Evolutionary conservation across 164 flowering plant species (phyloP).

Genomic region (Dillenia turbinata): DNA sequence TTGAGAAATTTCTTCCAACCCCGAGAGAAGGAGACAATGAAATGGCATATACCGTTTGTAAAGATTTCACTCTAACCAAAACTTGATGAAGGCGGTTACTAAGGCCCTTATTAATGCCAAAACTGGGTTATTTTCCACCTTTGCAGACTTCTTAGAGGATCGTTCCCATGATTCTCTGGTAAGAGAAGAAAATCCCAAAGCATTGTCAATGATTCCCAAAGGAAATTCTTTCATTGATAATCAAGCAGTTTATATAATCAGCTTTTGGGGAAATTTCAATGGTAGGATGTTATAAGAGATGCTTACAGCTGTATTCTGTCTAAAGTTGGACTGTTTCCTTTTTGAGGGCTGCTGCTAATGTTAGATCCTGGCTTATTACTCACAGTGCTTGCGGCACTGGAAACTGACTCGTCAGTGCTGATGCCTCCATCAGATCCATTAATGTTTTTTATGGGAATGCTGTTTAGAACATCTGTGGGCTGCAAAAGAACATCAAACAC

Average conservation of each 20-base stretch:
- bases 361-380: slow-evolving; percentile 16
- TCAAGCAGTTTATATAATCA: not conserved
- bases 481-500: slow-evolving; percentile 13
- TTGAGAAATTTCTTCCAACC: no score
- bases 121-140: slow-evolving; percentile 35
- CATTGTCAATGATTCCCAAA: not conserved
- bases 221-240: not conserved
- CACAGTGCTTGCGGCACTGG: slow-evolving; percentile 9
- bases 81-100: slow-evolving; percentile 45
- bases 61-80: slow-evolving; percentile 46
- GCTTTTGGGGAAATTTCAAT: not conserved
- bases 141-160: slow-evolving; percentile 29
- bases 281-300: not conserved
- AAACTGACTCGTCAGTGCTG: slow-evolving; percentile 2
- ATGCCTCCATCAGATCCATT: slow-evolving; percentile 2
- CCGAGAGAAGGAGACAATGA: not conserved
- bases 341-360: slow-evolving; percentile 6
- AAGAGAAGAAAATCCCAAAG: slow-evolving; percentile 2
- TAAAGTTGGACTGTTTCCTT: slow-evolving; percentile 33
- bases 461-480: slow-evolving; percentile 19
- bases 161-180: slow-evolving; percentile 65
- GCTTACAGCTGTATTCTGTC: slow-evolving; percentile 62
- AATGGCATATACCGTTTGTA: no score
- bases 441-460: not conserved
- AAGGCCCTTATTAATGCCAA: slow-evolving; percentile 38